Conservation (phyloP, 2,329 filamentous ascomycete genomes). For the Arthrobotrys musiformis region DNA sequence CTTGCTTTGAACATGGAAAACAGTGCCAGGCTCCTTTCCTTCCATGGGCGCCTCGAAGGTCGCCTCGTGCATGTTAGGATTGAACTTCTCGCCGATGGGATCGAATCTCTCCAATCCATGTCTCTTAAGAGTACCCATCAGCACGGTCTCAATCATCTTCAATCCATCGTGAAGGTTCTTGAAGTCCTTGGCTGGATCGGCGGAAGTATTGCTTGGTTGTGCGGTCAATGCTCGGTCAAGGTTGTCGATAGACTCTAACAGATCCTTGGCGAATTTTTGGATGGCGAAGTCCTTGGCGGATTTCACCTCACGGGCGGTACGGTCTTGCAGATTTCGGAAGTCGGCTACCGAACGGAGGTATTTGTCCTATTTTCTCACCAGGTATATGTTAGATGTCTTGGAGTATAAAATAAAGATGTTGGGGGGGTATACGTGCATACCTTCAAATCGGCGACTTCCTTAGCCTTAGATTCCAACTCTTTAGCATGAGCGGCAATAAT, state of each 20-base stretch:
- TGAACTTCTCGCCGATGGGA: slow-evolving; percentile 85
- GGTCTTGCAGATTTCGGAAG: slow-evolving; percentile 97
- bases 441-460: slow-evolving; percentile 84
- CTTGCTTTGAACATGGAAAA: slow-evolving; percentile 94
- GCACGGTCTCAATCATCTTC: slow-evolving; percentile 91
- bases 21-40: slow-evolving; percentile 87
- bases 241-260: slow-evolving; percentile 96
- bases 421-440: slow-evolving; percentile 66
- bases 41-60: slow-evolving; percentile 90
- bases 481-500: slow-evolving; percentile 62
- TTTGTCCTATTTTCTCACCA: slow-evolving; percentile 76
- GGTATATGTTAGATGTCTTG: background rate
- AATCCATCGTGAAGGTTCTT: slow-evolving; percentile 88
- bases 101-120: slow-evolving; percentile 92
- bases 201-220: slow-evolving; percentile 72
- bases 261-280: slow-evolving; percentile 90
- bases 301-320: slow-evolving; percentile 89
- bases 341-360: slow-evolving; percentile 94
- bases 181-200: slow-evolving; percentile 67
- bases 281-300: slow-evolving; percentile 90
- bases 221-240: slow-evolving; percentile 88
- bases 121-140: slow-evolving; percentile 89
- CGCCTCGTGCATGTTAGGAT: slow-evolving; percentile 96
- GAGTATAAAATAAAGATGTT: background rate
- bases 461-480: slow-evolving; percentile 77